Evolutionary conservation across 2,329 filamentous ascomycete species (phyloP).

Genomic region (Plectosphaerella sp.): DNA sequence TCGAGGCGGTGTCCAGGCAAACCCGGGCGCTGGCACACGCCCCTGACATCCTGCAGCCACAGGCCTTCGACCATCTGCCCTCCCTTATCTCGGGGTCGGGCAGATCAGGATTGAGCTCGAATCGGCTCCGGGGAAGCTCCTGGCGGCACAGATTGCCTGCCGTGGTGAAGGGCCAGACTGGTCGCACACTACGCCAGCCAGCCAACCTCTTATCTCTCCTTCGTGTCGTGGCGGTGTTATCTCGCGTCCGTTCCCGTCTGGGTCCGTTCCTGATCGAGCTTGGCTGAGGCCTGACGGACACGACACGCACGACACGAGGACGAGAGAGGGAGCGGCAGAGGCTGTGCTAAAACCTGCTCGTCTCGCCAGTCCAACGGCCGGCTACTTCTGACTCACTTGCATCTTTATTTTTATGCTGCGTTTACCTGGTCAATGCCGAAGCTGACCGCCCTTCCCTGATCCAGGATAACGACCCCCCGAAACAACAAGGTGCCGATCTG

Average conservation of each 20-base stretch:
- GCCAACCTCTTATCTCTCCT: neutral
- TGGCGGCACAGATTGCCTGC: too few relatives aligned
- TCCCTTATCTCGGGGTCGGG: neutral
- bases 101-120: neutral
- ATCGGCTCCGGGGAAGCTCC: too few relatives aligned
- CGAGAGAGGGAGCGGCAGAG: too few relatives aligned
- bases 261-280: neutral
- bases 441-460: slow-evolving; percentile 3
- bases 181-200: neutral
- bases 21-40: neutral
- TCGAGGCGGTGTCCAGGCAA: neutral
- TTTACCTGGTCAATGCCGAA: too few relatives aligned
- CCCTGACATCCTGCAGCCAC: neutral
- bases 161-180: too few relatives aligned
- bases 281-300: neutral
- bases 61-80: neutral
- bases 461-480: slow-evolving; percentile 5
- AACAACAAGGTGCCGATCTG: too few relatives aligned
- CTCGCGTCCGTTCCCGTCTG: neutral
- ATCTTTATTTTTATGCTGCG: neutral
- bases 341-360: too few relatives aligned
- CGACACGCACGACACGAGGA: too few relatives aligned
- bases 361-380: too few relatives aligned
- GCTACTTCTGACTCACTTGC: neutral
- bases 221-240: neutral